Conservation (phyloP, 495 filamentous ascomycete species). For the Penicillium taxi region DNA sequence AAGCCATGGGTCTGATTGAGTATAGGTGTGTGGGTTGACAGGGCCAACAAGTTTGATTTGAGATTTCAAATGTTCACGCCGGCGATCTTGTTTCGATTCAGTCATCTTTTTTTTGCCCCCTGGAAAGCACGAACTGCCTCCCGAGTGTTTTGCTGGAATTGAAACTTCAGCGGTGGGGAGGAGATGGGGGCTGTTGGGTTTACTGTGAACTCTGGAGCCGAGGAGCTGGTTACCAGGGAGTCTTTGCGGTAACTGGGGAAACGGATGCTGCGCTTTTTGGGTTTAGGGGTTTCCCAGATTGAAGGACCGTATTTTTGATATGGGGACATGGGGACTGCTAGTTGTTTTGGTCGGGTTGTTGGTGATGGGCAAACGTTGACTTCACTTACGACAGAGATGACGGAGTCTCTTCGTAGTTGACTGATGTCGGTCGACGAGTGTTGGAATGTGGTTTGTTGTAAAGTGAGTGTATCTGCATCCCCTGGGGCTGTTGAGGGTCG, state of each 20-base stretch:
- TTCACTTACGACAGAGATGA: constrained; percentile 14
- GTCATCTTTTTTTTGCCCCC: constrained; percentile 14
- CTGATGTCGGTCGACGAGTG: constrained; percentile 1
- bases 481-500: constrained; percentile 15
- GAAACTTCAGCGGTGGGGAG: constrained; percentile 15
- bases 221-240: not conserved
- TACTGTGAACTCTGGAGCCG: not conserved
- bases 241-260: constrained; percentile 19
- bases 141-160: constrained; percentile 22
- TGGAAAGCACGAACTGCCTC: constrained; percentile 26
- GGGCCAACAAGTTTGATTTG: constrained; percentile 39
- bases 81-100: constrained; percentile 27
- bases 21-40: constrained; percentile 30
- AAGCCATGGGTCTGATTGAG: constrained; percentile 28
- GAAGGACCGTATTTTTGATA: constrained; percentile 34
- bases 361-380: constrained; percentile 5
- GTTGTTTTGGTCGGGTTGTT: constrained; percentile 18
- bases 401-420: constrained; percentile 17
- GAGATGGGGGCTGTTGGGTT: constrained; percentile 15
- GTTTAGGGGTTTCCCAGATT: constrained; percentile 30
- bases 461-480: constrained; percentile 7
- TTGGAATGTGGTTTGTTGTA: not conserved
- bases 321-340: constrained; percentile 27
- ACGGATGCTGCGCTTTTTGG: constrained; percentile 26
- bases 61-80: constrained; percentile 34